Conservation (phyloP, 2,329 filamentous ascomycete genomes). For the Ophiocordyceps camponoti-rufipedis region DNA sequence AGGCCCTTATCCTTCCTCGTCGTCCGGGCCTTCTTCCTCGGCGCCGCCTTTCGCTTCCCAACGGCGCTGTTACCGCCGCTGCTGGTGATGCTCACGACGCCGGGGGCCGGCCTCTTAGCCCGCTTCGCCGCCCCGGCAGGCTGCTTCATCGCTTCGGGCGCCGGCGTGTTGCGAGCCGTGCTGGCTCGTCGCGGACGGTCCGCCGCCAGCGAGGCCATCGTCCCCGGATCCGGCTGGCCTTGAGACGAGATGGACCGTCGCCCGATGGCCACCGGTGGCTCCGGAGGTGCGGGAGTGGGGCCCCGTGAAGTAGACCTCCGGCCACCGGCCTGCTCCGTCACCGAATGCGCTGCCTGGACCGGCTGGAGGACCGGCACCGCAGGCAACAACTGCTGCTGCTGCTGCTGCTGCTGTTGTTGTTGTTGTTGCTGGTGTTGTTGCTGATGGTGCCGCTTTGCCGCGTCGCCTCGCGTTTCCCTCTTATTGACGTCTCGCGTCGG, state of each 20-base stretch:
- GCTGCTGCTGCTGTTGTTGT: slow-evolving; percentile 4
- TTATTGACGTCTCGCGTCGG: slow-evolving; percentile 13
- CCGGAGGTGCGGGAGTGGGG: slow-evolving; percentile 15
- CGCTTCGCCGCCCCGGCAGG: slow-evolving; percentile 25
- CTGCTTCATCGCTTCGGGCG: slow-evolving; percentile 22
- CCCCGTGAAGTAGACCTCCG: slow-evolving; percentile 10
- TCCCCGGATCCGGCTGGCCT: slow-evolving; percentile 35
- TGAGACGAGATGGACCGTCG: slow-evolving; percentile 31
- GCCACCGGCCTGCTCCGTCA: slow-evolving; percentile 8
- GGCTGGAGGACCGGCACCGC: slow-evolving; percentile 4
- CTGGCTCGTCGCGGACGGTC: slow-evolving; percentile 37
- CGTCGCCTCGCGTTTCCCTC: slow-evolving; percentile 26
- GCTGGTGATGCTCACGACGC: slow-evolving; percentile 46
- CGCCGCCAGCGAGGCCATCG: slow-evolving; percentile 26
- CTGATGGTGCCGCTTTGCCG: slow-evolving; percentile 16
- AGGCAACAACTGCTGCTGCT: slow-evolving; percentile 10
- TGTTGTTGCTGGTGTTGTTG: too few species aligned
- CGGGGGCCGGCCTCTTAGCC: slow-evolving; percentile 52
- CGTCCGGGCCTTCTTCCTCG: slow-evolving; percentile 41
- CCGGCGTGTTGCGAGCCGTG: slow-evolving; percentile 38
- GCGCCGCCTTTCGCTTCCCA: slow-evolving; percentile 52
- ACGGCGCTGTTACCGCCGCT: slow-evolving; percentile 47
- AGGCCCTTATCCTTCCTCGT: slow-evolving; percentile 28
- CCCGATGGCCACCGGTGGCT: slow-evolving; percentile 10
- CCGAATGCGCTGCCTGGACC: not conserved